Evolutionary conservation across 176 grass and related monocot species (phyloP).

Genomic region (Rhynchospora pubera): DNA sequence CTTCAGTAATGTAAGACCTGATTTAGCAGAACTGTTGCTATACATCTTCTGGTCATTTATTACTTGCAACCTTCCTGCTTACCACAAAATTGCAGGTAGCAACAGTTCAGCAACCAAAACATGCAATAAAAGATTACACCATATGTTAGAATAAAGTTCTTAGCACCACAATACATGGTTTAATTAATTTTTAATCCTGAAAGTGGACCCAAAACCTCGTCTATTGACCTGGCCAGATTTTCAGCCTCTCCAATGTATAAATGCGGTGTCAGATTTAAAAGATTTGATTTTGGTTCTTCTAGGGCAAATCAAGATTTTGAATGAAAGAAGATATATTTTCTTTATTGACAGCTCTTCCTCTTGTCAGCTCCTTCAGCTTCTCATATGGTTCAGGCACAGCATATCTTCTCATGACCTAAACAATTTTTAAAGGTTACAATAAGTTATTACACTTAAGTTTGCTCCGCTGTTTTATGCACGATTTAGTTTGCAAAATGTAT

Average conservation of each 20-base stretch:
- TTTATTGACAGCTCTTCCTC: conserved; percentile 61
- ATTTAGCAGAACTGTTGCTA: not conserved
- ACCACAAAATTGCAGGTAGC: not conserved
- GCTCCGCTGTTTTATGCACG: too few relatives aligned
- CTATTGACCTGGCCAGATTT: conserved; percentile 53
- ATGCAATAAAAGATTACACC: not conserved
- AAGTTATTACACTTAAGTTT: too few relatives aligned
- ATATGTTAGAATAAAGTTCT: not conserved
- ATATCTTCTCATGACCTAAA: conserved; percentile 91
- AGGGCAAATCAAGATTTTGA: conserved; percentile 60
- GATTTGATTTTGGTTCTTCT: conserved; percentile 30
- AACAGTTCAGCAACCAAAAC: not conserved
- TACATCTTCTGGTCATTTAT: not conserved
- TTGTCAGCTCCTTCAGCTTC: conserved; percentile 84
- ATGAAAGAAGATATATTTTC: conserved; percentile 69
- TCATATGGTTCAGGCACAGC: conserved; percentile 80
- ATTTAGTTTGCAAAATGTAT: too few relatives aligned
- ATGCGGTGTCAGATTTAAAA: conserved; percentile 66
- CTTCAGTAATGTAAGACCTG: not conserved
- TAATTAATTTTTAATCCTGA: conserved; percentile 58
- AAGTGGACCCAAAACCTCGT: conserved; percentile 35
- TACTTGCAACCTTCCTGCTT: not conserved
- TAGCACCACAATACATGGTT: not conserved
- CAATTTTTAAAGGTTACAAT: too few relatives aligned
- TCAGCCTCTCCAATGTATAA: conserved; percentile 72